Evolutionary conservation across 371 early-diverging fungal genomes (phyloP).

Genomic region (Mortierella sp.): DNA sequence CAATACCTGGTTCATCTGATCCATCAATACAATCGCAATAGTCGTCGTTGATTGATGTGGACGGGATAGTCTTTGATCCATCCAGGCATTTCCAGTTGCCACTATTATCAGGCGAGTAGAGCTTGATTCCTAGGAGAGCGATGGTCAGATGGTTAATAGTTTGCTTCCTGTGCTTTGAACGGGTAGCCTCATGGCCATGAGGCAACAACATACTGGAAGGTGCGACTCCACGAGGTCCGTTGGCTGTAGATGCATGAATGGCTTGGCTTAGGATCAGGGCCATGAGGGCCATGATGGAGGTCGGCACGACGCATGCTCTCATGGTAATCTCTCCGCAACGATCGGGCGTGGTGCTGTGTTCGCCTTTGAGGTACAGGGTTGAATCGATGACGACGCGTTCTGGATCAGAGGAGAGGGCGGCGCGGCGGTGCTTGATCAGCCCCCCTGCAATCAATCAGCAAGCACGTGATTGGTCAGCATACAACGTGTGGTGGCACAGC

Average conservation of each 20-base stretch:
- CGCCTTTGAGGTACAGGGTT: no score
- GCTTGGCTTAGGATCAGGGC: slow-evolving; percentile 20
- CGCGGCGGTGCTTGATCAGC: no score
- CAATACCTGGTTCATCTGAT: slow-evolving; percentile 93
- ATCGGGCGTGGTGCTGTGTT: not conserved
- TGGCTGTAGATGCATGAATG: slow-evolving; percentile 2
- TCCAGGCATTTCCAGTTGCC: slow-evolving; percentile 82
- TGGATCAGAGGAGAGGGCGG: not conserved
- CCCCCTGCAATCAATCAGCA: no score
- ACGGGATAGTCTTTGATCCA: slow-evolving; percentile 72
- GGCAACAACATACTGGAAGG: slow-evolving; percentile 30
- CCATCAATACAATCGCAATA: slow-evolving; percentile 97
- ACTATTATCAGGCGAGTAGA: slow-evolving; percentile 54
- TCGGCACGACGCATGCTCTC: slow-evolving; percentile 14
- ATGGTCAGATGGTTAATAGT: not conserved
- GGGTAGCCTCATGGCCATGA: not conserved
- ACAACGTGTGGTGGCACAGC: no score
- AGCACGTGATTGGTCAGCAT: no score
- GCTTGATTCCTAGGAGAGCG: slow-evolving; percentile 42
- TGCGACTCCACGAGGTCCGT: slow-evolving; percentile 26
- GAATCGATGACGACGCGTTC: not conserved
- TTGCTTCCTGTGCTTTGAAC: not conserved
- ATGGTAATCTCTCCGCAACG: slow-evolving; percentile 6
- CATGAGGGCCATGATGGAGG: slow-evolving; percentile 28
- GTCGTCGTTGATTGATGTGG: slow-evolving; percentile 88